Base-by-base conservation (phyloP, 148 eudicot genomes). In the Rheum nobile region DNA sequence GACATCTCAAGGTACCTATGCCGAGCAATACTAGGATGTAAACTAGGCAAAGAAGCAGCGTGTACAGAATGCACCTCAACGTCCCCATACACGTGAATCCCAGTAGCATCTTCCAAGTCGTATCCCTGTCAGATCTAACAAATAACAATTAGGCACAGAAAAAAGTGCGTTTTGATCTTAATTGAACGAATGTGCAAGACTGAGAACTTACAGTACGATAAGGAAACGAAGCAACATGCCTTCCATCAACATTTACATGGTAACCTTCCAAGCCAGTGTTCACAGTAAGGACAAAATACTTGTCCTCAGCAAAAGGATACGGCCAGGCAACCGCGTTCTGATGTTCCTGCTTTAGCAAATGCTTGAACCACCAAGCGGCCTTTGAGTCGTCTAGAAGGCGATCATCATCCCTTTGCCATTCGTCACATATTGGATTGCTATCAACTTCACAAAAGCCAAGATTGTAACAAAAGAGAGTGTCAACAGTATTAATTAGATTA, bases 211-310 rank as follows among this genome's bases (percentile, higher is more conserved):
- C 75, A 28, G 75, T 73, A 34, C 75, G 75, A 34, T 73, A 73
- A 0, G 41, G 24, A 73, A 73, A 73, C 42, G 75, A 73, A 8
- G 75, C 75, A 29, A 73, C 50, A 26, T 73, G 75, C 0, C 75
- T 52, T 19, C 75, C 75, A 32, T 73, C 57, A 11, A 73, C 57
- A 34, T 29, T 76, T 43, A 88, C 75, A 71, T 90, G 97, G 79
- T 83, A 92, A 32, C 97, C 97, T 82, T 92, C 97, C 72, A 90
- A 81, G 35, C 96, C 91, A 46, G 95, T 81, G 76, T 75, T 74
- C 29, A 90, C 75, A 1, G 92, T 90, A 71, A 92, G 96, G 50
- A 90, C 91, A 87, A 92, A 90, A 76, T 83, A 69, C 77, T 88
- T 92, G 38, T 82, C 86, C 84, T 92, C 91, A 1, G 73, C 82